Evolutionary conservation across 306 rosid species (phyloP), one percentile per base, ranked within the genome.

Genomic region (Trifolium fragiferum): DNA sequence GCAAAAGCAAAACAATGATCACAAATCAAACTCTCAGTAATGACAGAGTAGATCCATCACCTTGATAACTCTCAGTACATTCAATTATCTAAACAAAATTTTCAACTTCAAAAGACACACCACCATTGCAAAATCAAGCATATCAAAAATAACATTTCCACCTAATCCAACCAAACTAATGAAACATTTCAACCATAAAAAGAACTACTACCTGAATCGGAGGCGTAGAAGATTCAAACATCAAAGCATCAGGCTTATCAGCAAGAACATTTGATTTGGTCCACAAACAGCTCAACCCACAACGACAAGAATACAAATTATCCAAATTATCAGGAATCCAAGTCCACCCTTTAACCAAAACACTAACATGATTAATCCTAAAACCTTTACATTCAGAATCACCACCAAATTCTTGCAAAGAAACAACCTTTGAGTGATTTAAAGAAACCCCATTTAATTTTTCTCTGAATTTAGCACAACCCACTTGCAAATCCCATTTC

Each of bases 291-390:
- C 87, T 94, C 87, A 94, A 75, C 67, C 96, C 99, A 66, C 97
- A 92, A 0, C 63, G 33, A 66, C 99, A 91, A n/a, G 92, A 85
- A 51, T 94, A 94, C 83, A 90, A 74, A 69, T 88, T 94, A 63
- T 94, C 97, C 78, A 94, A 80, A 85, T 87, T 92, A 85, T 94
- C 96, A 73, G 99, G 97, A 81, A 94, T 84, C 99, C 99, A 94
- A 71, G 95, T 88, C 97, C 97, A 90, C 51, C 92, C 89, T 86
- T 92, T 94, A 19, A 94, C 97, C 87, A 92, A 75, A 66, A 94
- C 78, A 21, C 87, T 84, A 27, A 94, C 92, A 49, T 89, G 91
- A 19, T 83, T 80, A 72, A 82, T 35, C 20, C 71, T 72, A 78
- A 83, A 73, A 6, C 82, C 83, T 11, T 77, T 72, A 41, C 97